These are phyloP conservation scores for Hypericum perforatum DNA, from an alignment of 345 rosid genomes.

Conservation along the genomic window DNA sequence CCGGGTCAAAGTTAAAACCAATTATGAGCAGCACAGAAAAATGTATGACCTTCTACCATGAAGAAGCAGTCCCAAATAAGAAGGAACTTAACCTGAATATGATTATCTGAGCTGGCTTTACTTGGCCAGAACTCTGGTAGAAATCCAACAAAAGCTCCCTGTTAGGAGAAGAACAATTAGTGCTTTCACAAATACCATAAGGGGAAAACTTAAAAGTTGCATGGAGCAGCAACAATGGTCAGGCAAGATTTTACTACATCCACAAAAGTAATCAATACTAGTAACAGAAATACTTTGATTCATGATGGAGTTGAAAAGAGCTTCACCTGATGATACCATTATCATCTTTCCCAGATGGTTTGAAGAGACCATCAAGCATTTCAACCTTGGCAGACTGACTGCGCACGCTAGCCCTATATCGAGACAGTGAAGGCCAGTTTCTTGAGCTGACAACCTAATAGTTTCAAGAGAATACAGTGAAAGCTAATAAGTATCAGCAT, in stretches of 20 bases:
- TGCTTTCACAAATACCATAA: no score
- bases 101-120: conserved; percentile 69
- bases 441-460: conserved; percentile 84
- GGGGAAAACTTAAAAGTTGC: no score
- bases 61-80: neutral
- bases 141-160: conserved; percentile 70
- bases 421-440: conserved; percentile 72
- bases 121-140: conserved; percentile 35
- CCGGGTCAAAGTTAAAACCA: neutral
- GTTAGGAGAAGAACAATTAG: conserved; percentile 12
- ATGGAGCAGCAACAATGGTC: no score
- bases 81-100: conserved; percentile 52
- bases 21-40: neutral
- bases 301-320: neutral
- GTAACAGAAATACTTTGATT: neutral
- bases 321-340: conserved; percentile 58
- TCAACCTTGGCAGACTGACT: conserved; percentile 71
- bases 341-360: conserved; percentile 60
- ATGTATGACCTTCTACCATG: no score
- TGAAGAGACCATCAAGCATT: conserved; percentile 80
- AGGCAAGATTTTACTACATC: no score
- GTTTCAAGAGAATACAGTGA: neutral
- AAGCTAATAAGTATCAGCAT: neutral
- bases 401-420: conserved; percentile 82
- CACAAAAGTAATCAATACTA: no score